Conservation (phyloP, 2,329 filamentous ascomycete genomes). For the Elsinoe necatrix region DNA sequence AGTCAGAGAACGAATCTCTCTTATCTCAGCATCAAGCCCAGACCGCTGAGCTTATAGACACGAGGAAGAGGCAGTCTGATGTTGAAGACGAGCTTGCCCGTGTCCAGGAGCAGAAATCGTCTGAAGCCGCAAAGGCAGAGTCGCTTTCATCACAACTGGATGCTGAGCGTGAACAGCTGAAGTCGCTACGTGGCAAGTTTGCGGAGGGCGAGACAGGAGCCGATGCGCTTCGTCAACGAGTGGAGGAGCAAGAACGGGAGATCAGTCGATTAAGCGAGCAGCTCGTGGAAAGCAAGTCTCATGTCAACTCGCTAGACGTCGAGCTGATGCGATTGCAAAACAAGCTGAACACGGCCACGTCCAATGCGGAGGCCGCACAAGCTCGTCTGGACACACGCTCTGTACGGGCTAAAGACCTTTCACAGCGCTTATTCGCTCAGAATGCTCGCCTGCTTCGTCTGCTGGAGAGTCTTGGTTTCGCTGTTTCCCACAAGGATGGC, state of each 20-base stretch:
- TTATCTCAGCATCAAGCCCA: conserved; percentile 34
- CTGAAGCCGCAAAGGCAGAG: conserved; percentile 39
- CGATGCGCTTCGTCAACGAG: conserved; percentile 63
- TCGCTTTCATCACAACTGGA: conserved; percentile 46
- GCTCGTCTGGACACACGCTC: conserved; percentile 61
- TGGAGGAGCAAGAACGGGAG: conserved; percentile 68
- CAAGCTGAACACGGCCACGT: conserved; percentile 50
- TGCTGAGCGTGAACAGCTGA: conserved; percentile 61
- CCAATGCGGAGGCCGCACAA: conserved; percentile 39
- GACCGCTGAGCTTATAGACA: conserved; percentile 28
- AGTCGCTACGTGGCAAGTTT: conserved; percentile 60
- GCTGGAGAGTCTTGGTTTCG: conserved; percentile 79
- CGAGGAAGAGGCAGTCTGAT: conserved; percentile 27
- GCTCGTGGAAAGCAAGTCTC: conserved; percentile 66
- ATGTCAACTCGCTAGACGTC: conserved; percentile 65
- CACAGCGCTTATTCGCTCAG: conserved; percentile 71
- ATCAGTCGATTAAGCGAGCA: conserved; percentile 60
- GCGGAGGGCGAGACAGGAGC: conserved; percentile 78
- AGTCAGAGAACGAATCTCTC: conserved; percentile 38
- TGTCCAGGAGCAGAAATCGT: conserved; percentile 37
- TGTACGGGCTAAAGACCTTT: conserved; percentile 69
- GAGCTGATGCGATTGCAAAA: conserved; percentile 62
- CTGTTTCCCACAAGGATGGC: conserved; percentile 59
- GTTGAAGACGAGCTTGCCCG: conserved; percentile 33
- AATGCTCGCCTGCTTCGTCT: conserved; percentile 77